Evolutionary conservation across 139 green algal genomes (phyloP).

Genomic region (Tetradesmus obliquus): DNA sequence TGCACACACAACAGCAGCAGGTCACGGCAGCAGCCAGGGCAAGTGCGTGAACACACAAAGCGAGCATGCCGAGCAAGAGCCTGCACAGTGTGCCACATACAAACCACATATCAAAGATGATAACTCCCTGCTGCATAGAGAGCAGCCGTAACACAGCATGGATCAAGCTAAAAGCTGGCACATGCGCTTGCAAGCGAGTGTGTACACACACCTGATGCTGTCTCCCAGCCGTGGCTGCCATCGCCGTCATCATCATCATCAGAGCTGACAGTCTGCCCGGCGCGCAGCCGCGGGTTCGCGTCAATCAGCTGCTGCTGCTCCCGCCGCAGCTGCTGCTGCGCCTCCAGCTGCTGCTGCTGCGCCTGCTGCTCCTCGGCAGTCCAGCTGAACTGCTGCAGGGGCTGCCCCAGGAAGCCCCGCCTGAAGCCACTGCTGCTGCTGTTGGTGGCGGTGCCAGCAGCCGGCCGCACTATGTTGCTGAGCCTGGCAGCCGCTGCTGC

Average conservation of each 20-base stretch:
- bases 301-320: neutral
- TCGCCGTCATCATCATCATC: neutral
- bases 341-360: neutral
- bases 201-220: neutral
- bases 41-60: too few species aligned
- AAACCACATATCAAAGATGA: too few species aligned
- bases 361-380: neutral
- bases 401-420: neutral
- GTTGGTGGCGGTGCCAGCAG: neutral
- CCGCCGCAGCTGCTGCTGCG: constrained; percentile 5
- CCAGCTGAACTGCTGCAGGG: neutral
- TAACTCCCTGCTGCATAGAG: too few species aligned
- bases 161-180: too few species aligned
- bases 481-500: neutral
- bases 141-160: too few species aligned
- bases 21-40: neutral
- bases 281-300: neutral
- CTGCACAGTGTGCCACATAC: too few species aligned
- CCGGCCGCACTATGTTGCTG: neutral
- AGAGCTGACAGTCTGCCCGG: neutral
- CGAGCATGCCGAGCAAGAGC: too few species aligned
- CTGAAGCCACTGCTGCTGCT: neutral
- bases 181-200: neutral
- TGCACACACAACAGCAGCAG: neutral
- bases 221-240: constrained; percentile 3